Percentiles rank a stretch among this genome's conserved stretches.
Evolutionary conservation across 352 stramenopile species (phyloP).

Genomic region (Globisporangium takayamanum): DNA sequence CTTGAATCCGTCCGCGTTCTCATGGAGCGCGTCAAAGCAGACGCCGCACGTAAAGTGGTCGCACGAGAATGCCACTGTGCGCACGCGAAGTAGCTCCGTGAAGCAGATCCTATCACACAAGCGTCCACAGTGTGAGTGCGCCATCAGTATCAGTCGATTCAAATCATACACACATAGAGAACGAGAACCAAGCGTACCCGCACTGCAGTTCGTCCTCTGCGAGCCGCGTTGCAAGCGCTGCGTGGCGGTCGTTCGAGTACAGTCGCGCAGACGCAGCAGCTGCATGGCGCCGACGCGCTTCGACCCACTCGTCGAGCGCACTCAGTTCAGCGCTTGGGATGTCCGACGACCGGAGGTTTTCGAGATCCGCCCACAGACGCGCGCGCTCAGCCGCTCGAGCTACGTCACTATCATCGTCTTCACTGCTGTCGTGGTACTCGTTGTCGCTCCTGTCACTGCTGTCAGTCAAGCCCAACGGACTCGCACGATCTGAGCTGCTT

Average conservation of each 20-base stretch:
- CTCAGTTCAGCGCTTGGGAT: constrained; percentile 31
- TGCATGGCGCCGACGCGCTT: constrained; percentile 24
- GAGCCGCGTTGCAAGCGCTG: constrained; percentile 39
- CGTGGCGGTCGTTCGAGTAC: constrained; percentile 46
- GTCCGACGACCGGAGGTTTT: constrained; percentile 11
- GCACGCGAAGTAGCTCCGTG: constrained; percentile 45
- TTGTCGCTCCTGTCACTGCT: not conserved
- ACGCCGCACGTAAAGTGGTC: constrained; percentile 59
- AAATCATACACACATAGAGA: too few relatives aligned
- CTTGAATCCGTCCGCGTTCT: constrained; percentile 42
- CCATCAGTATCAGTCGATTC: not conserved
- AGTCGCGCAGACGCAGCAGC: constrained; percentile 27
- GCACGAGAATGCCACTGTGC: constrained; percentile 51
- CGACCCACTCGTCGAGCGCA: constrained; percentile 43
- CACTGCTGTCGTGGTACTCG: not conserved
- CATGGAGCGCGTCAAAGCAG: constrained; percentile 47
- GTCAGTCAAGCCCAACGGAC: not conserved
- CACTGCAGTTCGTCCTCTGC: constrained; percentile 64
- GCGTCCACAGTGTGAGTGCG: too few relatives aligned
- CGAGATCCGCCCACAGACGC: constrained; percentile 35
- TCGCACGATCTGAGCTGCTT: not conserved
- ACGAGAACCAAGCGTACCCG: constrained; percentile 18
- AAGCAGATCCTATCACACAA: constrained; percentile 47
- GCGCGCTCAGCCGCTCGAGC: constrained; percentile 22
- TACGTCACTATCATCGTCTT: not conserved